Evolutionary conservation across 2,329 filamentous ascomycete species (phyloP), one percentile per base, ranked within the genome.

Genomic region (Exophiala viscosa): DNA sequence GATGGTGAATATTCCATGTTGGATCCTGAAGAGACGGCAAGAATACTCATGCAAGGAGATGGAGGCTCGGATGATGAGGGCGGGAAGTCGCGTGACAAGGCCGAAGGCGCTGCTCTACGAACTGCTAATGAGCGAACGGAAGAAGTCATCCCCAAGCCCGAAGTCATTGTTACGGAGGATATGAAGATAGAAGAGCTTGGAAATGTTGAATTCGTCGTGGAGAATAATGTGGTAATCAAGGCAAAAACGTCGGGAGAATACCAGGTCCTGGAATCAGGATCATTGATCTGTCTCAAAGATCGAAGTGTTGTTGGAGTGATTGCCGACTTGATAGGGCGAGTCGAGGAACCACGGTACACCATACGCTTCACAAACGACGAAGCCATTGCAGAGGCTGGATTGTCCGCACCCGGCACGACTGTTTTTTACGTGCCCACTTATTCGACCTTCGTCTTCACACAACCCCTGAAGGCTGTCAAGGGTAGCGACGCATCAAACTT

Each of bases 401-500:
- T 61, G 3, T 51, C 48, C 11, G 70, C 75, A n/a, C 73, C 82
- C 36, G 89, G 86, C 23, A 82, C 81, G 2, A 81, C 82, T 44
- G 73, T 97, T 2, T 96, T 82, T 72, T 97, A 96, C 65, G 84
- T 92, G 2, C 80, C 86, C 40, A 75, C 82, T 7, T 86, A 93
- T 67, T 90, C 90, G 36, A 84, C 80, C 0, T 95, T 87, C 63
- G 89, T 96, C 50, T 93, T 96, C 66, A 96, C 92, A 0, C 82
- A 93, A 67, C 83, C 86, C 5, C 75, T 97, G 52, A 87, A 86
- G 69, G 80, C 78, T 47, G 68, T 87, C 64, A 97, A 95, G 72
- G 90, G 90, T 54, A 93, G 90, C 8, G 93, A 99, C 69, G 92
- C 93, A 7, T 95, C 90, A 46, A 97, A 97, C 67, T 79, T 96